Base-by-base conservation (phyloP, 2,329 filamentous ascomycete species). In the Seiridium cupressi region DNA sequence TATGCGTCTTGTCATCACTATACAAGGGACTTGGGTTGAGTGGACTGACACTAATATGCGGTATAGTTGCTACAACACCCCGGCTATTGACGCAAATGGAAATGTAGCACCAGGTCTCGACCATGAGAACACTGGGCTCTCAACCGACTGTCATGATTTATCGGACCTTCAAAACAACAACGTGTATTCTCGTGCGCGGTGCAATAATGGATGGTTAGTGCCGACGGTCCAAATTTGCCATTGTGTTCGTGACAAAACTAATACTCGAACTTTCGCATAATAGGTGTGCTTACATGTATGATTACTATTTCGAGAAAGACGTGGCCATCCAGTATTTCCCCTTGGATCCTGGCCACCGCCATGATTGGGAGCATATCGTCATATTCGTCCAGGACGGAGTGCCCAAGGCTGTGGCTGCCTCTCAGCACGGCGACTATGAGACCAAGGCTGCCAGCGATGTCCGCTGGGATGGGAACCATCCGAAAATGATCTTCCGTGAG, bases 241-340 rank as follows among this genome's bases (percentile, higher is more conserved):
- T 11, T 7, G 7, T 42, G 11, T 42, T 42, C 38, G 38, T 6
- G 6, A 7, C 7, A 42, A 42, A 11, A 42, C 38, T 42, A 6
- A 42, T 42, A 7, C 38, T 42, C n/a, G n/a, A n/a, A n/a, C n/a
- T n/a, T n/a, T n/a, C n/a, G 42, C 42, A 73, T 64, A 73, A 73
- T 60, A 79, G 76, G 77, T 81, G 78, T 68, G 71, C 72, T 11
- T 73, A 77, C 66, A 49, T 79, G 35, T 80, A 80, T 66, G 76
- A 72, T 62, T 79, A 80, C 68, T 80, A 78, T 68, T 80, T 80
- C 58, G 77, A 80, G 62, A 79, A 79, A 69, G 78, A 79, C 67
- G 72, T 75, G 3, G 68, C 70, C 3, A 32, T 57, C 42, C 32
- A 72, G 26, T 55, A 63, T 31, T 58, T 70, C 59, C 49, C 71